Evolutionary conservation across 345 rosid genomes (phyloP), one percentile per base, ranked within the genome.

Genomic region (Populus simonii): DNA sequence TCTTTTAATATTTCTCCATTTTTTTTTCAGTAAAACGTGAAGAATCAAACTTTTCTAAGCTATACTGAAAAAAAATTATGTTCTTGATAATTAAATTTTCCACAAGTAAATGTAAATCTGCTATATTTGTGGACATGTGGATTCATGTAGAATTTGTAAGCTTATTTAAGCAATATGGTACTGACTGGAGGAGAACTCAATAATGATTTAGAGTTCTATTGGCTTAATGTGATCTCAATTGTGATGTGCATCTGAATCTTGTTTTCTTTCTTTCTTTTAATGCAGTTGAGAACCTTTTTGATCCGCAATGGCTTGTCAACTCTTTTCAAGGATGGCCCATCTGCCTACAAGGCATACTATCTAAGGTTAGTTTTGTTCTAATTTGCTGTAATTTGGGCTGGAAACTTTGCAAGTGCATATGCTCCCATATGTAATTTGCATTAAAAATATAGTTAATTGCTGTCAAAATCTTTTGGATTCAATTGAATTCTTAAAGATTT

Each of bases 281-380:
- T 25, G 25, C 96, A 96, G 99, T 17, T 96, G 80, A 86, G 99
- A 85, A 96, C 99, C 73, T 96, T 96, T 83, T 86, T 96, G 86
- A 96, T 96, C 74, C 96, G 99, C 63, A 96, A 96, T 89, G 94
- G 97, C 76, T 81, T 96, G 86, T 84, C 97, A 33, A 70, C 81
- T 84, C 94, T 92, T 79, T 92, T 93, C 84, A 93, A 90, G 87
- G 90, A 91, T 62, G 99, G 98, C 67, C 94, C 96, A 77, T 87
- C 89, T 76, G 89, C 97, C 71, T 96, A 96, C 89, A 93, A 83
- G 86, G 78, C 88, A 74, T 92, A 87, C 85, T 96, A 91, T 84
- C 83, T 83, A 41, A 87, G 92, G 99, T 93, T 72, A 81, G 84
- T 55, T 68, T 39, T 69, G 62, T 53, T 41, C n/a, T 63, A 51